phyloP scores from a whole-genome alignment of 1,139 yeast genomes.

The Geotrichum fermentans region DNA sequence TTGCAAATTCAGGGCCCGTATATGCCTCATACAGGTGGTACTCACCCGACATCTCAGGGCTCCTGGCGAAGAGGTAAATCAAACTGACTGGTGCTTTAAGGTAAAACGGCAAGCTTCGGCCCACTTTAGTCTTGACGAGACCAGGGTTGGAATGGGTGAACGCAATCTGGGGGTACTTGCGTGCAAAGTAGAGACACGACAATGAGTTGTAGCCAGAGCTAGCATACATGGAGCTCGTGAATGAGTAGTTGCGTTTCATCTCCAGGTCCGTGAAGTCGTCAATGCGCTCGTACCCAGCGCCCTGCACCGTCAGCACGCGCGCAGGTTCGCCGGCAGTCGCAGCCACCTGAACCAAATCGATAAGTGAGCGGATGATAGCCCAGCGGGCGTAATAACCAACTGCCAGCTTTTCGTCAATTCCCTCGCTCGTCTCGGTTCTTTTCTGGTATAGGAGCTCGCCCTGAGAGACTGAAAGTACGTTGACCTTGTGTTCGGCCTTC shows the following conservation, averaged over 20 bases:
- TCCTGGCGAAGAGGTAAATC: slow-evolving; percentile 15
- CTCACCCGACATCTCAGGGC: slow-evolving; percentile 27
- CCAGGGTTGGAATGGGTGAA: slow-evolving; percentile 35
- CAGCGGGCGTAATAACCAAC: slow-evolving; percentile 1
- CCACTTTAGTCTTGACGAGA: slow-evolving; percentile 27
- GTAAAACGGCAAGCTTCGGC: slow-evolving; percentile 27
- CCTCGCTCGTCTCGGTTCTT: slow-evolving; percentile 7
- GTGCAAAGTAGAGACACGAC: slow-evolving; percentile 27
- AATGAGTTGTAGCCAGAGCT: slow-evolving; percentile 26
- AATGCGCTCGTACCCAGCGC: slow-evolving; percentile 27
- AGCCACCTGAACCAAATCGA: slow-evolving; percentile 29
- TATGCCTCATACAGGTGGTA: slow-evolving; percentile 27
- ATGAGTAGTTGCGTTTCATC: slow-evolving; percentile 25
- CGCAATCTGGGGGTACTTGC: slow-evolving; percentile 28
- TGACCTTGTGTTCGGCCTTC: slow-evolving; percentile 30
- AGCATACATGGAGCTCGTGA: slow-evolving; percentile 8
- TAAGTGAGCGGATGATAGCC: slow-evolving; percentile 24
- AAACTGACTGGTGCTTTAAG: slow-evolving; percentile 16
- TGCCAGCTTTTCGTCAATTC: neutral
- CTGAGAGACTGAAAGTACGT: slow-evolving; percentile 28
- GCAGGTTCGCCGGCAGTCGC: slow-evolving; percentile 18
- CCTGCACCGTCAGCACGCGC: slow-evolving; percentile 27
- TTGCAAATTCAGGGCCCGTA: slow-evolving; percentile 24
- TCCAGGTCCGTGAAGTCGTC: slow-evolving; percentile 29
- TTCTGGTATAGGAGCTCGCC: slow-evolving; percentile 30